Conservation (phyloP, 768 basidiomycete genomes). For the Serendipita indica region DNA sequence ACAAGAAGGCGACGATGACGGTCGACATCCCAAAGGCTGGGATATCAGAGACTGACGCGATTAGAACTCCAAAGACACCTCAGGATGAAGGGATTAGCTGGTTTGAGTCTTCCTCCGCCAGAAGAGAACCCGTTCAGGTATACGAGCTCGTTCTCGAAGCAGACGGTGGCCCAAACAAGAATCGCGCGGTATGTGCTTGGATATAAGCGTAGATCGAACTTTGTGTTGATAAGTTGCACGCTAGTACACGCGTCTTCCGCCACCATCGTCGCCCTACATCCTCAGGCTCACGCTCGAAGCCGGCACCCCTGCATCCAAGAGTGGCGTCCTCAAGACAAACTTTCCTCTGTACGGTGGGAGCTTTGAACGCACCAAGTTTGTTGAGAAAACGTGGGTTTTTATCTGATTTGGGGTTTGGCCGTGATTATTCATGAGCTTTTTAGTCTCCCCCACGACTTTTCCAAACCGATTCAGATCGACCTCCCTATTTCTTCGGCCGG, state of each 20-base stretch:
- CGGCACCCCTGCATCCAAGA: constrained; percentile 77
- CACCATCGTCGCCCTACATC: constrained; percentile 77
- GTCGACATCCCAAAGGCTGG: constrained; percentile 1
- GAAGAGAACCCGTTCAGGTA: constrained; percentile 56
- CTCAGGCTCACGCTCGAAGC: constrained; percentile 83
- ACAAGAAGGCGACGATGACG: neutral
- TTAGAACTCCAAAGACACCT: constrained; percentile 62
- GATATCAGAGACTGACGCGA: neutral
- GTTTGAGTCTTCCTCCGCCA: constrained; percentile 43
- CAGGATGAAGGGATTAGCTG: constrained; percentile 87
- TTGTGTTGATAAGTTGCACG: constrained; percentile 11
- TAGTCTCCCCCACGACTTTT: constrained; percentile 75
- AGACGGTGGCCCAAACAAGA: constrained; percentile 81
- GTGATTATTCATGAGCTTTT: neutral
- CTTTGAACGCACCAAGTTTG: constrained; percentile 62
- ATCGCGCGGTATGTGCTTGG: constrained; percentile 50
- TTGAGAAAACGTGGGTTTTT: constrained; percentile 53
- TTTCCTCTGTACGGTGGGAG: constrained; percentile 87
- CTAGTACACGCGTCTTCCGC: constrained; percentile 92
- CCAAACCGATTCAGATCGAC: constrained; percentile 84
- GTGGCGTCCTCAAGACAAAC: constrained; percentile 90
- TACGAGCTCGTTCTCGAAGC: constrained; percentile 77
- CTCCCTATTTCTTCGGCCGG: constrained; percentile 94
- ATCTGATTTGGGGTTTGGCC: constrained; percentile 2
- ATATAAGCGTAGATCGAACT: neutral